Base-by-base conservation (phyloP, 2,329 filamentous ascomycete genomes). In the Mycosphaerella sp. region DNA sequence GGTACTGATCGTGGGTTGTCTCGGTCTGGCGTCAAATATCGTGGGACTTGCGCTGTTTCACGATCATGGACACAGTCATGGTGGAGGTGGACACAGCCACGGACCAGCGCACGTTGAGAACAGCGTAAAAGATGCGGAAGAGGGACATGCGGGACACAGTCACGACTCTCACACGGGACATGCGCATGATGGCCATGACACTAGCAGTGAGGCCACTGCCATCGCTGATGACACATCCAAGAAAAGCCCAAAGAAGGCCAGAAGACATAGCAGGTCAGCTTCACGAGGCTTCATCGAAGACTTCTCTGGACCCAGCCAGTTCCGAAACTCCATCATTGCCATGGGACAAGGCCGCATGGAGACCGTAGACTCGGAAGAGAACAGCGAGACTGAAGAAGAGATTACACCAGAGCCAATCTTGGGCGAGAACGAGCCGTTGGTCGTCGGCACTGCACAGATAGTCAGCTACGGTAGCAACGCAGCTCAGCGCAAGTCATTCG, bases 291-390 rank as follows among this genome's bases (percentile, higher is more conserved):
- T 57, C 78, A 75, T 11, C 77, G 86, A 84, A 26, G 80, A 83
- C 51, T 80, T 95, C 62, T 88, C 85, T 68, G 87, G 95, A 68
- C 93, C 93, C 2, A 86, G 89, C 23, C 92, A 86, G 59, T 90
- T 97, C 76, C 80, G 93, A 61, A 87, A 95, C 69, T 89, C 92
- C 53, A 95, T 98, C 63, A 95, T 97, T 61, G 85, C 85, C 38
- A 89, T 88, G n/a, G 85, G 84, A 56, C 80, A 82, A 31, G 50
- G 43, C 36, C 43, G 48, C 48, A 75, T 83, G 44, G 82, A 81
- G 39, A 74, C 77, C 3, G 79, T 76, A 4, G 71, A 76, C 14
- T 74, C 76, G 1, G 78, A 79, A 12, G 77, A 82, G 3, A 79
- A 80, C 26, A 75, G 78, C 48, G 82, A 82, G 31, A 69, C 57